These are phyloP conservation scores for Climacium dendroides DNA, from an alignment of 225 moss, liverwort and hornwort genomes.

Conservation along the genomic window DNA sequence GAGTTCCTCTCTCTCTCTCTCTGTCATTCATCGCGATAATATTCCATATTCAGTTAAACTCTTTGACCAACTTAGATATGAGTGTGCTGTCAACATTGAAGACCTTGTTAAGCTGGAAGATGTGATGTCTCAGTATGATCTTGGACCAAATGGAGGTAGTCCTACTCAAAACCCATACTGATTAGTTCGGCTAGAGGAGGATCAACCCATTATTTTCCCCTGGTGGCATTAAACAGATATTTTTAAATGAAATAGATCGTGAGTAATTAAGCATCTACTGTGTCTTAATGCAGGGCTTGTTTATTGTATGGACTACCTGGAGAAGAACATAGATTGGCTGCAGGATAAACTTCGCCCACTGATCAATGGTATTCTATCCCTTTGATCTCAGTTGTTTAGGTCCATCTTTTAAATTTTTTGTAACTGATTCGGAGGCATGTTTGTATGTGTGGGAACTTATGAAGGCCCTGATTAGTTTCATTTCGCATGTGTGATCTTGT, in stretches of 20 bases:
- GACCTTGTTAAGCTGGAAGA: conserved; percentile 93
- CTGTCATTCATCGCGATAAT: background rate
- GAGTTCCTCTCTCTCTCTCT: background rate
- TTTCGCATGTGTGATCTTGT: background rate
- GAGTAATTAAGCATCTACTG: background rate
- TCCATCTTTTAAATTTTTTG: background rate
- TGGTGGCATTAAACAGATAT: background rate
- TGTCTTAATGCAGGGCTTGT: conserved; percentile 55
- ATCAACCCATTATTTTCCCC: background rate
- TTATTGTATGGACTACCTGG: conserved; percentile 97
- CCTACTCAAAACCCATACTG: background rate
- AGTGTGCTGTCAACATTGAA: conserved; percentile 93
- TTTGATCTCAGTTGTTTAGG: background rate
- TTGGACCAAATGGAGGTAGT: conserved; percentile 97
- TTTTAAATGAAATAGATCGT: background rate
- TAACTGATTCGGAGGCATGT: background rate
- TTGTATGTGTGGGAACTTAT: background rate
- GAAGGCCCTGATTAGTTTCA: background rate
- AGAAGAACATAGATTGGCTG: conserved; percentile 98
- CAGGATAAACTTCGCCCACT: conserved; percentile 71
- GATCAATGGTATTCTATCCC: conserved; percentile 30
- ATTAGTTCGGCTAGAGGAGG: background rate
- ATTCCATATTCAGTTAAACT: background rate
- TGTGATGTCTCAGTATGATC: conserved; percentile 76
- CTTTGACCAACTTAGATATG: conserved; percentile 48